Evolutionary conservation across 768 basidiomycete species (phyloP).

Genomic region (Boletus subcaerulescens): DNA sequence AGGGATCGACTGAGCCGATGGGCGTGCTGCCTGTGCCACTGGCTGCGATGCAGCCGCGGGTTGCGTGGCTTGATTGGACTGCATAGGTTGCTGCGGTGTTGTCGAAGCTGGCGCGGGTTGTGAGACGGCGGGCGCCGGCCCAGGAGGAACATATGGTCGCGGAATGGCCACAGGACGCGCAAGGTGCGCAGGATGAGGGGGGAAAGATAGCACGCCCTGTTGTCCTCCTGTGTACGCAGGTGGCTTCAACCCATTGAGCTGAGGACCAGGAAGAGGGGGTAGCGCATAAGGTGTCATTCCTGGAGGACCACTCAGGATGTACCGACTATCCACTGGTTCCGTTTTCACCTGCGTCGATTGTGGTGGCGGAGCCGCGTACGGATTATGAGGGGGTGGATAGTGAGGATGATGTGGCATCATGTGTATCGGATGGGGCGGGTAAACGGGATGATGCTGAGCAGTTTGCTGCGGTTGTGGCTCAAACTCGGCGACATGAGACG

Average conservation of each 20-base stretch:
- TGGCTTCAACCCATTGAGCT: slow-evolving; percentile 51
- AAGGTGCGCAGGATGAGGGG: slow-evolving; percentile 34
- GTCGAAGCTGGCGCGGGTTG: slow-evolving; percentile 15
- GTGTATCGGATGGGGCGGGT: slow-evolving; percentile 61
- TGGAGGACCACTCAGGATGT: slow-evolving; percentile 49
- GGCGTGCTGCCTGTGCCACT: slow-evolving; percentile 14
- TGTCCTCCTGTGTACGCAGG: slow-evolving; percentile 56
- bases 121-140: slow-evolving; percentile 20
- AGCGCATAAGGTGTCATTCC: slow-evolving; percentile 49
- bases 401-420: slow-evolving; percentile 56
- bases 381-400: slow-evolving; percentile 49
- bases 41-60: slow-evolving; percentile 15
- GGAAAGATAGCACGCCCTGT: slow-evolving; percentile 56
- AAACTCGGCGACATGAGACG: slow-evolving; percentile 95
- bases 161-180: slow-evolving; percentile 17
- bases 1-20: slow-evolving; percentile 48
- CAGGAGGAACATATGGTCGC: slow-evolving; percentile 24
- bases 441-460: slow-evolving; percentile 47
- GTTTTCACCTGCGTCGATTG: slow-evolving; percentile 58
- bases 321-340: slow-evolving; percentile 70
- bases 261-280: slow-evolving; percentile 63
- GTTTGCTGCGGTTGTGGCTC: slow-evolving; percentile 54
- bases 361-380: slow-evolving; percentile 41
- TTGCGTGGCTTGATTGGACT: slow-evolving; percentile 15
- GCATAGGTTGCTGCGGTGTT: slow-evolving; percentile 14